Conservation (phyloP, 192 early-diverging fungal species). For the Gigaspora rosea region DNA sequence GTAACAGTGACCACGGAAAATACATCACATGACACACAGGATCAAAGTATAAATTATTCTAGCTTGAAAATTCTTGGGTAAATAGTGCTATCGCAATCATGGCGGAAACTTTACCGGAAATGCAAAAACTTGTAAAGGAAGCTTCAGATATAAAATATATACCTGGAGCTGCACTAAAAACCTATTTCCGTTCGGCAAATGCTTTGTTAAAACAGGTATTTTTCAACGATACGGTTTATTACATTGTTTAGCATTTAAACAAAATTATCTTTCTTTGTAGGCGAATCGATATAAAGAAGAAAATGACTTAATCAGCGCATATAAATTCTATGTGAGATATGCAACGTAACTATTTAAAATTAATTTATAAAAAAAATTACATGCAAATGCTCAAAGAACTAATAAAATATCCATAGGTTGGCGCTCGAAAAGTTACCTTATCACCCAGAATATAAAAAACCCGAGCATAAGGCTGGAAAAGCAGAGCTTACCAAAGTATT, state of each 20-base stretch:
- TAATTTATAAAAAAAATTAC: not conserved
- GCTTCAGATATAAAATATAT: constrained; percentile 8
- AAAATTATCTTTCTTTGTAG: not conserved
- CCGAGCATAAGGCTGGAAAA: not conserved
- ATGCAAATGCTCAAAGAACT: not conserved
- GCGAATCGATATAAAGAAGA: constrained; percentile 14
- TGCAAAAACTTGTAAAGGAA: constrained; percentile 12
- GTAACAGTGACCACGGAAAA: no score
- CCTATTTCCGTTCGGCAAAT: constrained; percentile 18
- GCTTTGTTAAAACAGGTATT: constrained; percentile 12
- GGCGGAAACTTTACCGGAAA: not conserved
- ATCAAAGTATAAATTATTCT: no score
- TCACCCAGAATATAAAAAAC: constrained; percentile 13
- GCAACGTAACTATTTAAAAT: constrained; percentile 6
- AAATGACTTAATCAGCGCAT: constrained; percentile 10
- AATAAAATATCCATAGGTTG: not conserved
- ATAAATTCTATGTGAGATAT: constrained; percentile 24
- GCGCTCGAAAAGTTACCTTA: constrained; percentile 8
- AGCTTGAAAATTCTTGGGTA: no score
- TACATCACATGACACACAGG: no score
- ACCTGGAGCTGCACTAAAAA: constrained; percentile 16
- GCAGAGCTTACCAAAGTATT: not conserved
- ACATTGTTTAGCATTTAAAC: not conserved
- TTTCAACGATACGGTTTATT: not conserved
- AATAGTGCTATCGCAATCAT: no score